phyloP scores from a whole-genome alignment of 139 green algal species.

The Chlorella vulgaris region DNA sequence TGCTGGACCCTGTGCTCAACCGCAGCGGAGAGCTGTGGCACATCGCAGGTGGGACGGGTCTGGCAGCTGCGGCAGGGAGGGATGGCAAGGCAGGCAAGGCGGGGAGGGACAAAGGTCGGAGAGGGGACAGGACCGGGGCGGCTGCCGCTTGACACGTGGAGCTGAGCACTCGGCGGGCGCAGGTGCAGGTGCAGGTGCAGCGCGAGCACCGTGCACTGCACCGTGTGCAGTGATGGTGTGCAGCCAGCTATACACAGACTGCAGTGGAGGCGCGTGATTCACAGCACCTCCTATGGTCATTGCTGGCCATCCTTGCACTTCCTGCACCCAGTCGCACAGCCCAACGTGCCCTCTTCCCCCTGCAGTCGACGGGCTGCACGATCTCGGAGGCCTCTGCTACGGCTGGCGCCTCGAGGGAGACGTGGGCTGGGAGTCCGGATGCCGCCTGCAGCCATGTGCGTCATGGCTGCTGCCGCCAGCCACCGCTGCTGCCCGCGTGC shows the following conservation, averaged over 20 bases:
- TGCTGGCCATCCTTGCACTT: no score
- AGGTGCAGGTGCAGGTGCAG: no score
- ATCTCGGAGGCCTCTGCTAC: constrained; percentile 61
- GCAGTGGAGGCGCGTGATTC: no score
- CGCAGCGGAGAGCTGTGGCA: constrained; percentile 73
- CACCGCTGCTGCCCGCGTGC: neutral
- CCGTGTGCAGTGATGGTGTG: no score
- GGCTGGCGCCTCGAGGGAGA: constrained; percentile 67
- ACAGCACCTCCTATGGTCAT: no score
- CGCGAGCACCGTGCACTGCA: no score
- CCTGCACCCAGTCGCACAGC: no score
- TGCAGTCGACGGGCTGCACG: constrained; percentile 24
- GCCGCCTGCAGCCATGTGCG: constrained; percentile 60
- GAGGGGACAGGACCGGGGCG: no score
- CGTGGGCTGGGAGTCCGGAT: constrained; percentile 57
- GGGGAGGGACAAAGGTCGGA: no score
- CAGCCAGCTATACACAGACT: neutral
- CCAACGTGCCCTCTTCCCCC: neutral
- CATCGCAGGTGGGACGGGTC: constrained; percentile 26
- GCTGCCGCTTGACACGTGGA: neutral
- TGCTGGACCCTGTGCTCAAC: constrained; percentile 63
- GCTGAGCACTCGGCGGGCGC: neutral
- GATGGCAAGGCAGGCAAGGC: no score
- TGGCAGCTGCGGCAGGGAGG: no score
- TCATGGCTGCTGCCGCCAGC: neutral